Evolutionary conservation across 345 rosid species (phyloP), one percentile per base, ranked within the genome.

Genomic region (Eucalyptus cloeziana): DNA sequence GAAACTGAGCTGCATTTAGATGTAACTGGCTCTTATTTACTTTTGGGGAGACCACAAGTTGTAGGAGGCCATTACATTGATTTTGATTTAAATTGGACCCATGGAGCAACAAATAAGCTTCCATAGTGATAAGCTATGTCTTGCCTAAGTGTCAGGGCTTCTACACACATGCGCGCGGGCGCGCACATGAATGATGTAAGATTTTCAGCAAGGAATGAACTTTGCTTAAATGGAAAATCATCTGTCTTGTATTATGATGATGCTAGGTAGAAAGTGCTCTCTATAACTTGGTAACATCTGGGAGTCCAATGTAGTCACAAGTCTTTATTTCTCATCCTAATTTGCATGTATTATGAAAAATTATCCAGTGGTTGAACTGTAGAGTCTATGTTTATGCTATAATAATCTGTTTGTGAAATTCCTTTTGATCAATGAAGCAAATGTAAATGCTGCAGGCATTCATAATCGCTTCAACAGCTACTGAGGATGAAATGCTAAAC

Each of bases 391-490:
- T 49, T 79, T 52, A 51, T 17, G 86, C 86, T 52, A 22, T 13
- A 49, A 85, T 37, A 40, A 31, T 60, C 64, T 90, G 10, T 44
- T 54, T 83, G 25, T 88, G 76, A 40, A 52, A 52, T 86, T 49
- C 15, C 86, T 86, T 88, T 87, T 44, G 49, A 86, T 81, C 37
- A 15, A 54, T 37, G 43, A 85, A 47, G 37, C 67, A 89, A 86
- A 88, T 27, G 47, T 89, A 67, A 50, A 25, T 56, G 45, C 91
- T 93, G 91, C 95, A 98, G 99, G 99, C 99, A 60, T 98, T 98
- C 92, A 96, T 98, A 90, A 98, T 96, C 88, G 99, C 99, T 87
- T 98, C 99, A 56, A 98, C 99, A 50, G 97, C 94, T 90, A 97
- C 99, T 17, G 96, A 95, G 87, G 99, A 97, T 86, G 99, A 98